phyloP scores from a whole-genome alignment of 2,329 filamentous ascomycete genomes.

The Lachnellula suecica region DNA sequence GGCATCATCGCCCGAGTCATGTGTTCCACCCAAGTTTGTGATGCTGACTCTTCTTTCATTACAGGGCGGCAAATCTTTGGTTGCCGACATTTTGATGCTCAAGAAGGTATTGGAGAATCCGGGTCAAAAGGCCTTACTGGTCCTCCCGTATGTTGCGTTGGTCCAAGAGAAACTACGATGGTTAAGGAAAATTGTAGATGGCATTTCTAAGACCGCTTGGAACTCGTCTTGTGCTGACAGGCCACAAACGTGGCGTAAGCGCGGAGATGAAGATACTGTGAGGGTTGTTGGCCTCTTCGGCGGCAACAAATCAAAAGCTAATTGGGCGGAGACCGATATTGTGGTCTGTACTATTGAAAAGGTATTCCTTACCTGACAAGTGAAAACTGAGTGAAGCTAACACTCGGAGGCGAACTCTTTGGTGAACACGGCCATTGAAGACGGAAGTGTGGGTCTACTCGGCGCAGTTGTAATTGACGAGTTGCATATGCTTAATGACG shows the following conservation, averaged over 20 bases:
- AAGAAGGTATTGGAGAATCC: conserved; percentile 66
- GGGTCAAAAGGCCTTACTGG: conserved; percentile 66
- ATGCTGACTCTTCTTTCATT: background rate
- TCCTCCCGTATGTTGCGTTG: conserved; percentile 75
- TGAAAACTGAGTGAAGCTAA: conserved; percentile 1
- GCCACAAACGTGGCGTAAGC: conserved; percentile 49
- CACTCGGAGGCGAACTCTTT: conserved; percentile 68
- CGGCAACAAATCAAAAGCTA: conserved; percentile 64
- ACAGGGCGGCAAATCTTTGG: conserved; percentile 71
- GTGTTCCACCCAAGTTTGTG: background rate
- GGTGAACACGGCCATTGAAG: conserved; percentile 71
- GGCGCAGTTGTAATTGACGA: conserved; percentile 72
- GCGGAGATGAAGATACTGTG: conserved; percentile 57
- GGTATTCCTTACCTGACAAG: conserved; percentile 34
- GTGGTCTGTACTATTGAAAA: conserved; percentile 81
- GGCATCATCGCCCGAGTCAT: too few species aligned
- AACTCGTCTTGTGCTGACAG: conserved; percentile 5
- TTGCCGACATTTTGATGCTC: conserved; percentile 71
- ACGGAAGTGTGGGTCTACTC: conserved; percentile 62
- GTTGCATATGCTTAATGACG: conserved; percentile 80
- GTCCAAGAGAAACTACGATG: conserved; percentile 79
- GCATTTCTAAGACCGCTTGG: conserved; percentile 41
- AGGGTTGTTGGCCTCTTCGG: conserved; percentile 74
- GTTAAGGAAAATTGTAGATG: conserved; percentile 66
- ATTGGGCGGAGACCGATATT: conserved; percentile 75